Evolutionary conservation across 176 grass and related monocot species (phyloP).

Genomic region (Avena insularis): DNA sequence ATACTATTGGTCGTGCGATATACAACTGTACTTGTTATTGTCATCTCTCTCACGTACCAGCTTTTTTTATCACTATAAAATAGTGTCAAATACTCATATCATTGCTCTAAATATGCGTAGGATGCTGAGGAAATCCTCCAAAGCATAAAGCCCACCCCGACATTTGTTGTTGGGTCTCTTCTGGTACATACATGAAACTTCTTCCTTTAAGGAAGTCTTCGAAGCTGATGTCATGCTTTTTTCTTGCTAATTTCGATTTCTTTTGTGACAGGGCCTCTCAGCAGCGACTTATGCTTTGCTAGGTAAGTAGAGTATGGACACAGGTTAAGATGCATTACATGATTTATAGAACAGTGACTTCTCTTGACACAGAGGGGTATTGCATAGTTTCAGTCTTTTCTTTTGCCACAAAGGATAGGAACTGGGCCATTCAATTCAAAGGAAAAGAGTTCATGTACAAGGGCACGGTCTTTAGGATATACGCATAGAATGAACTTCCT

Average conservation of each 20-base stretch:
- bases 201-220: not conserved
- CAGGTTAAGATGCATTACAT: slow-evolving; percentile 2
- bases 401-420: not conserved
- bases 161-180: slow-evolving; percentile 71
- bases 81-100: not conserved
- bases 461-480: not conserved
- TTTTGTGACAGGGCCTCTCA: slow-evolving; percentile 72
- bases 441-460: slow-evolving; percentile 3
- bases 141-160: slow-evolving; percentile 83
- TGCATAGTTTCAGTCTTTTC: not conserved
- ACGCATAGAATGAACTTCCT: not conserved
- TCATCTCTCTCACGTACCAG: not conserved
- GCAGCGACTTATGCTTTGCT: slow-evolving; percentile 71
- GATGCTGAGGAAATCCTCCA: slow-evolving; percentile 87
- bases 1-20: not conserved
- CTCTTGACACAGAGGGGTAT: not conserved
- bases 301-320: slow-evolving; percentile 55
- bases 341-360: slow-evolving; percentile 4
- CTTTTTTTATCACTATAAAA: not conserved
- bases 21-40: slow-evolving; percentile 6
- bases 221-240: not conserved
- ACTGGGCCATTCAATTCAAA: not conserved
- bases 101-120: slow-evolving; percentile 59
- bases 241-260: slow-evolving; percentile 40
- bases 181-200: slow-evolving; percentile 49